Percentiles rank a stretch among this genome's conserved stretches.
Evolutionary conservation across 1,139 yeast genomes (phyloP).

Genomic region (Candida pseudoviswanathii): DNA sequence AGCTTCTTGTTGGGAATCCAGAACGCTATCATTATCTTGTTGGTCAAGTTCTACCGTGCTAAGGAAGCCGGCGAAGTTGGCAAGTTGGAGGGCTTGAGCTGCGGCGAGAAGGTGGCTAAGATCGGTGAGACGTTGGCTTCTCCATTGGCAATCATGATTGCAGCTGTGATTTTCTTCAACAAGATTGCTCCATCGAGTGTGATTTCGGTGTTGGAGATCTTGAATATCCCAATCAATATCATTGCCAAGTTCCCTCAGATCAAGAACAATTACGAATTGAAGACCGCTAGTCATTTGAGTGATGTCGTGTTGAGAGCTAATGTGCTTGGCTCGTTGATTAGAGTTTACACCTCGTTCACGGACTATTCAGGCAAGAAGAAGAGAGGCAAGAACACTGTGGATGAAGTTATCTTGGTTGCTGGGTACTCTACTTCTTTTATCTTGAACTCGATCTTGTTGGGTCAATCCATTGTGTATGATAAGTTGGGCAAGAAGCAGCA

Average conservation of each 20-base stretch:
- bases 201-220: slow-evolving; percentile 44
- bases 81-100: slow-evolving; percentile 15
- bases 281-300: slow-evolving; percentile 58
- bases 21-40: slow-evolving; percentile 38
- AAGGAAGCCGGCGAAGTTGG: slow-evolving; percentile 21
- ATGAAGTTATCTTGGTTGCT: slow-evolving; percentile 34
- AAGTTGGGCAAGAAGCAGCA: slow-evolving; percentile 15
- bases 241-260: slow-evolving; percentile 62
- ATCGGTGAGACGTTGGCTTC: slow-evolving; percentile 23
- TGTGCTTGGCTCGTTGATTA: slow-evolving; percentile 53
- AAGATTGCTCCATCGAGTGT: slow-evolving; percentile 35
- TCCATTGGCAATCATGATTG: slow-evolving; percentile 34
- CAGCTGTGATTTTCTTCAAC: slow-evolving; percentile 29
- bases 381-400: slow-evolving; percentile 14
- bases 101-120: slow-evolving; percentile 22
- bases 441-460: slow-evolving; percentile 35
- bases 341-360: slow-evolving; percentile 59
- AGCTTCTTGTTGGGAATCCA: slow-evolving; percentile 43
- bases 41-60: slow-evolving; percentile 39
- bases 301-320: slow-evolving; percentile 57
- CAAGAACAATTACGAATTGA: slow-evolving; percentile 43
- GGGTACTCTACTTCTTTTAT: slow-evolving; percentile 39
- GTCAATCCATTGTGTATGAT: slow-evolving; percentile 34
- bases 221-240: slow-evolving; percentile 56
- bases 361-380: slow-evolving; percentile 27